Evolutionary conservation across 1,284 basidiomycete species (phyloP), one percentile per base, ranked within the genome.

Genomic region (Wolfiporia cocos): DNA sequence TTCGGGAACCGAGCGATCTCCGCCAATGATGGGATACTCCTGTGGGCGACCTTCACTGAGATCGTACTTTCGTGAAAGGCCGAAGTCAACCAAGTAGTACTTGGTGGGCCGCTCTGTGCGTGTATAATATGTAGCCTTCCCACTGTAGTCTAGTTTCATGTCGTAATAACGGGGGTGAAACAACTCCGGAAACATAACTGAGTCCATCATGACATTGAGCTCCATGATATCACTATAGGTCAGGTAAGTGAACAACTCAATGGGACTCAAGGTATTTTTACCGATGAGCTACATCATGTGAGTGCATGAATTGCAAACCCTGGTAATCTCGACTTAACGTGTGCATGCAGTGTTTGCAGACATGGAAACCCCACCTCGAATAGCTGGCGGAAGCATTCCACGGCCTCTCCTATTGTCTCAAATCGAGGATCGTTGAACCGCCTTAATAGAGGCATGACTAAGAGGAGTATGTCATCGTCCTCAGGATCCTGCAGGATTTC

Each of bases 171-270:
- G 28, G 7, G 60, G 61, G 40, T 65, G 62, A 31, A 47, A 59
- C 5, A 44, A 47, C 12, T 58, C 29, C 10, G 52, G 49, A 46
- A 55, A 60, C 37, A 64, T 44, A 17, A 45, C 38, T 0, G 60
- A 52, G 37, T 67, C 66, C 46, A 67, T 55, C 62, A 70, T 63
- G 28, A 68, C 53, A 37, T 70, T 70, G 17, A 48, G 34, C 5
- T 26, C n/a, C 30, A 59, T 56, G 33, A 58, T 59, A 43, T 73
- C 69, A 2, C 70, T 73, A 17, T 11, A 17, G 5, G n/a, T 3
- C n/a, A 18, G 21, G 12, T 22, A 18, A 3, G 21, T n/a, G n/a
- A 17, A 34, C 11, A 7, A 33, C 32, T 18, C 17, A 7, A 7
- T n/a, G 12, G 7, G 17, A 28, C 9, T 5, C 9, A 28, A 19